Conservation (phyloP, 208 protist species). For the Wallacemonas rigidus region DNA sequence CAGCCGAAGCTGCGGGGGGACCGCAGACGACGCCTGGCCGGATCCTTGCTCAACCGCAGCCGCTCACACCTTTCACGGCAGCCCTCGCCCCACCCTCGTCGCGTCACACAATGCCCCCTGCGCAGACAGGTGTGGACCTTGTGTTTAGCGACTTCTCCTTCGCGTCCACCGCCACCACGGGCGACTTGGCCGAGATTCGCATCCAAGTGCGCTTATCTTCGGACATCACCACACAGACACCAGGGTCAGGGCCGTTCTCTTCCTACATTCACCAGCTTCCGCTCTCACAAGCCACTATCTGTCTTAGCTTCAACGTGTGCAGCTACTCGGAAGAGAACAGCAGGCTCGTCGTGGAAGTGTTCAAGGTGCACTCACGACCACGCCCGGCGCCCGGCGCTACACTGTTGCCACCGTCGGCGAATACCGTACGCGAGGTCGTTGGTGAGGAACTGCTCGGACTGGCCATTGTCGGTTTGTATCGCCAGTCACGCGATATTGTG, state of each 20-base stretch:
- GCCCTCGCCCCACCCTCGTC: background rate
- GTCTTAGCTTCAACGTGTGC: conserved; percentile 69
- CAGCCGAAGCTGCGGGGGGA: background rate
- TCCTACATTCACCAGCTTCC: conserved; percentile 86
- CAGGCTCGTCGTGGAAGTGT: conserved; percentile 74
- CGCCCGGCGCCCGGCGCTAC: conserved; percentile 16
- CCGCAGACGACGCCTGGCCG: conserved; percentile 10
- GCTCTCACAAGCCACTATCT: conserved; percentile 56
- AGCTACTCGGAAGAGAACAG: conserved; percentile 69
- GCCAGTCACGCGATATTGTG: conserved; percentile 64
- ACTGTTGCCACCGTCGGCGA: conserved; percentile 18
- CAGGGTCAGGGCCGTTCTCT: conserved; percentile 68
- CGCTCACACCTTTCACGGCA: no score
- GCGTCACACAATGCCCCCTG: background rate
- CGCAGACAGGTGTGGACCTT: conserved; percentile 50
- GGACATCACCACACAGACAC: conserved; percentile 78
- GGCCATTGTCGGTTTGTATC: conserved; percentile 72
- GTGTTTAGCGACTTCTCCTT: conserved; percentile 73
- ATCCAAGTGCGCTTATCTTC: conserved; percentile 70
- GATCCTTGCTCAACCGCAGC: background rate
- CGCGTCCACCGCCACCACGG: conserved; percentile 50
- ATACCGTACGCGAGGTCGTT: conserved; percentile 46
- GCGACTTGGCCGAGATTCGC: conserved; percentile 71
- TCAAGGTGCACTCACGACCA: conserved; percentile 59
- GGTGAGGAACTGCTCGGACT: conserved; percentile 77